Conservation (phyloP, 2,329 filamentous ascomycete species). For the Ascochyta clinopodiicola region DNA sequence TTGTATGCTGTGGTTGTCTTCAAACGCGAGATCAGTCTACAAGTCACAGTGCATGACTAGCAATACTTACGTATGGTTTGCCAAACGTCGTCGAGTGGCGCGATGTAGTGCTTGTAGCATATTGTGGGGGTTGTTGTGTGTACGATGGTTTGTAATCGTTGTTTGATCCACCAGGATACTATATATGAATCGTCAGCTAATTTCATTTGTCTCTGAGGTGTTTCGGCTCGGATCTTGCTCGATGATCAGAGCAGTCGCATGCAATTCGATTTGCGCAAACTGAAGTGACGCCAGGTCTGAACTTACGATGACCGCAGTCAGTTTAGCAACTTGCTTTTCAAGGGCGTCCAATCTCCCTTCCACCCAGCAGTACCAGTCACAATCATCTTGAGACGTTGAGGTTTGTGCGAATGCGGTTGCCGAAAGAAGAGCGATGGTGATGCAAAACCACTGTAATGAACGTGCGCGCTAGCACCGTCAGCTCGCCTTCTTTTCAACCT, state of each 20-base stretch:
- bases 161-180: conserved; percentile 3
- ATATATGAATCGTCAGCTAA: background rate
- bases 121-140: background rate
- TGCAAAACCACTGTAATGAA: conserved; percentile 17
- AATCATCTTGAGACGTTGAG: conserved; percentile 4
- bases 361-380: conserved; percentile 15
- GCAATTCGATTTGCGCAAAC: background rate
- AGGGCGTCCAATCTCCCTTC: conserved; percentile 7
- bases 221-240: background rate
- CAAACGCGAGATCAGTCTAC: background rate
- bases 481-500: background rate
- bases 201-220: background rate
- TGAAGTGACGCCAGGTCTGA: background rate
- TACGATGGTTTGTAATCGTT: background rate
- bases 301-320: conserved; percentile 13
- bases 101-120: conserved; percentile 2
- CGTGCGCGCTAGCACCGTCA: conserved; percentile 14
- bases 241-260: background rate
- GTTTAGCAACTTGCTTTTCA: conserved; percentile 1
- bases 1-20: conserved; percentile 4
- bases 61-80: conserved; percentile 9
- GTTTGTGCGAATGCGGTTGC: conserved; percentile 7
- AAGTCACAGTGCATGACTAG: background rate
- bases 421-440: conserved; percentile 13
- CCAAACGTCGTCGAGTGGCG: conserved; percentile 9